These are phyloP conservation scores for Allantophomopsis cytisporea DNA, from an alignment of 2,329 filamentous ascomycete species.

Conservation along the genomic window DNA sequence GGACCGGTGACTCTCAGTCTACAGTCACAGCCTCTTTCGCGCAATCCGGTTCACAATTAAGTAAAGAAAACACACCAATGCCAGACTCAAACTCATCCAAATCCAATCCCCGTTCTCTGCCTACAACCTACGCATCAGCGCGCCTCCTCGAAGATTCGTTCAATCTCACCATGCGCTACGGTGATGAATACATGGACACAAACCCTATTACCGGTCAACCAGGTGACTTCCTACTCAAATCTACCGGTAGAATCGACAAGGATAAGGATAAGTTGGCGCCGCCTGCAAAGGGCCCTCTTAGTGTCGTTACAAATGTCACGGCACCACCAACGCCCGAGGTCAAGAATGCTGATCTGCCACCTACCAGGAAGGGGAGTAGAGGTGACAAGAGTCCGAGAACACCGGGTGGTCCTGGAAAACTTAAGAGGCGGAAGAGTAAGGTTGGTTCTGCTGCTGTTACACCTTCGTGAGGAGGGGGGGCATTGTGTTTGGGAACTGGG, in stretches of 20 bases:
- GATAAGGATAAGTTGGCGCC: conserved; percentile 11
- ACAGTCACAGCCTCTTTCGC: too few species aligned
- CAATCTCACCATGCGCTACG: conserved; percentile 40
- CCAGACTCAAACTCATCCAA: conserved; percentile 21
- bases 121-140: conserved; percentile 12
- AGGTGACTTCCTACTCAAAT: conserved; percentile 50
- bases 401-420: conserved; percentile 17
- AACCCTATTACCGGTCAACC: conserved; percentile 54
- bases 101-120: conserved; percentile 6
- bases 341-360: conserved; percentile 13
- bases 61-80: conserved; percentile 27
- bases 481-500: not conserved
- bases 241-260: conserved; percentile 34
- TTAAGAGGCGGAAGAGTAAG: conserved; percentile 24
- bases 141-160: conserved; percentile 39
- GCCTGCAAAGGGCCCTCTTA: conserved; percentile 5
- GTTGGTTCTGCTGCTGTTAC: conserved; percentile 3
- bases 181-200: conserved; percentile 53
- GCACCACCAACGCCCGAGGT: conserved; percentile 6
- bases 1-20: conserved; percentile 8
- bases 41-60: conserved; percentile 8
- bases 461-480: not conserved
- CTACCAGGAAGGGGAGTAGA: conserved; percentile 14
- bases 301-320: conserved; percentile 6
- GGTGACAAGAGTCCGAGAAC: conserved; percentile 18